Conservation (phyloP, 1,284 basidiomycete species). For the Malassezia sp. region DNA sequence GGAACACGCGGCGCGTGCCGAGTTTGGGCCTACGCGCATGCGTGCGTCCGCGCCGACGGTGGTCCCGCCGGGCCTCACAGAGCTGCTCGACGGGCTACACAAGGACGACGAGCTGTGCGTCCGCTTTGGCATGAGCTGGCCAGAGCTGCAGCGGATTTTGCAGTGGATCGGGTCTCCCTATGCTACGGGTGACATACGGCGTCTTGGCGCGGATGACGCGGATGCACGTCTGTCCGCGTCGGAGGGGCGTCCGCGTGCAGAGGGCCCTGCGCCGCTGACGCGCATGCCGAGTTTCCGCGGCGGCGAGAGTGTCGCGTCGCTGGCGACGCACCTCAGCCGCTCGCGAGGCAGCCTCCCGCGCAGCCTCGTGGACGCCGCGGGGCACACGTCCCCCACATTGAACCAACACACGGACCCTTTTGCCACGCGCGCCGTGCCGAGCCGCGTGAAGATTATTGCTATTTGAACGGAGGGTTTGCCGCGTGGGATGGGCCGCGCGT, state of each 20-base stretch:
- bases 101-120: slow-evolving; percentile 83
- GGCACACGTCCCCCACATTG: no score
- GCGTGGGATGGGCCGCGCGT: slow-evolving; percentile 3
- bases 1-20: not conserved
- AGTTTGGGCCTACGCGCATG: not conserved
- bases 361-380: no score
- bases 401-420: not conserved
- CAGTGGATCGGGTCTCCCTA: slow-evolving; percentile 50
- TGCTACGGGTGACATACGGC: not conserved
- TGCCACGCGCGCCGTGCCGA: slow-evolving; percentile 6
- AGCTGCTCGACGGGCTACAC: slow-evolving; percentile 70
- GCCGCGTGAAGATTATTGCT: slow-evolving; percentile 8
- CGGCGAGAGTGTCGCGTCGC: no score
- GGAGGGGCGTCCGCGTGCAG: no score
- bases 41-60: not conserved
- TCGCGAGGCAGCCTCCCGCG: no score
- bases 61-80: slow-evolving; percentile 51
- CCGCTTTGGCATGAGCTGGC: slow-evolving; percentile 70
- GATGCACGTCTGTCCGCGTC: no score
- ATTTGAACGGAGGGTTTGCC: no score
- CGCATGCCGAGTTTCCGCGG: no score
- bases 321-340: no score
- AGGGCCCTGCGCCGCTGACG: no score
- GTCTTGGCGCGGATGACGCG: not conserved
- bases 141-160: slow-evolving; percentile 65